Conservation (phyloP, 2,329 filamentous ascomycete genomes). For the Ascochyta rabiei region DNA sequence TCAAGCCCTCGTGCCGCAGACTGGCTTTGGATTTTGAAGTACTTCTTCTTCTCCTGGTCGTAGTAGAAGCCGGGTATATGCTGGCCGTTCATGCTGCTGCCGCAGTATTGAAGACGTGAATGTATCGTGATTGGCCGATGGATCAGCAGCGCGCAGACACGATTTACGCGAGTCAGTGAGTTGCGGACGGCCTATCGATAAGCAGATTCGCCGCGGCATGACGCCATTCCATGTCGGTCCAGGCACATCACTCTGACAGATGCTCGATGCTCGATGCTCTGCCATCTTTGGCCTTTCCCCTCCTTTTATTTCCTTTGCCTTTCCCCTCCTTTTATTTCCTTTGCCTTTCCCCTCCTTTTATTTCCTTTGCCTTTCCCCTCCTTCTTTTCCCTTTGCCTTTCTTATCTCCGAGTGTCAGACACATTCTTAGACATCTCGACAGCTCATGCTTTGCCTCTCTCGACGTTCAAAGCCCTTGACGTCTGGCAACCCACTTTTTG, state of each 20-base stretch:
- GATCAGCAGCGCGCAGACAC: not conserved
- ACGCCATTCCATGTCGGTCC: conserved; percentile 29
- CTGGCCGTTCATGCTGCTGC: conserved; percentile 47
- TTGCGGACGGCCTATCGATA: conserved; percentile 23
- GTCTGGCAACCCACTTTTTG: not conserved
- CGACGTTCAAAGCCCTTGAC: conserved; percentile 10
- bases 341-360: conserved; percentile 19
- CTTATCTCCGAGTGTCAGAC: not conserved
- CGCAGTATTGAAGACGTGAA: not conserved
- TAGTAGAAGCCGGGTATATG: conserved; percentile 58
- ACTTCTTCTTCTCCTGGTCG: conserved; percentile 56
- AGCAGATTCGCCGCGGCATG: conserved; percentile 10
- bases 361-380: conserved; percentile 16
- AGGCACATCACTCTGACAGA: conserved; percentile 30
- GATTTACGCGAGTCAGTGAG: conserved; percentile 26
- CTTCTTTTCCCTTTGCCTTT: conserved; percentile 20
- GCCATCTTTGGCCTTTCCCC: conserved; percentile 20
- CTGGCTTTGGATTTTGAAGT: conserved; percentile 55
- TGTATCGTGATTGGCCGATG: conserved; percentile 13
- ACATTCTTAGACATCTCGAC: not conserved
- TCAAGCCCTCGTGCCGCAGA: conserved; percentile 38
- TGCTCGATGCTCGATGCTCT: conserved; percentile 11
- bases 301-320: conserved; percentile 13
- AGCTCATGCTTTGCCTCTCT: conserved; percentile 27
- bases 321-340: conserved; percentile 11